Base-by-base conservation (phyloP, 495 filamentous ascomycete species). In the Aspergillus sparsus region DNA sequence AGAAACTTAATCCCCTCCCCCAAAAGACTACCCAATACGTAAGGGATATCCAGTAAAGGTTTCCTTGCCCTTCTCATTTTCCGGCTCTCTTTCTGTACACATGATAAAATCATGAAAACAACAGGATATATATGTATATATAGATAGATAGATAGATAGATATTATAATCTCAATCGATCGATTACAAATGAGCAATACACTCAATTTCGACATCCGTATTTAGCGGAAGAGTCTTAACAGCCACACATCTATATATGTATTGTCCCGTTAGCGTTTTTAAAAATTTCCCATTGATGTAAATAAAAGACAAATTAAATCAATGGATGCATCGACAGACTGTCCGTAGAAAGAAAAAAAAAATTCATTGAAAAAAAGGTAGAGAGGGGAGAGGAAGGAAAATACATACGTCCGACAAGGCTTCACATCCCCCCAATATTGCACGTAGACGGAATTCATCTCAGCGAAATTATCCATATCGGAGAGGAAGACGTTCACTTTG, bases 131-230 rank as follows among this genome's bases (percentile, higher is more conserved):
- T 27, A 27, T 27, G 3, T 27, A 27, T 1, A 27, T 27, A 27
- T 27, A 16, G 10, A 1, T 15, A 15, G 11, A 53, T 32, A 27
- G 32, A 5, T 31, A 36, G 44, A 1, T 15, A 15, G 11, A 53
- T 32, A 27, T 33, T 1, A 16, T 31, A 44, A n/a, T 71, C 46
- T 5, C 37, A 7, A 6, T 0, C 15, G 2, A 45, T 10, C 37
- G n/a, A 47, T 60, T 41, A 66, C 41, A 77, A 60, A 79, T 66
- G 73, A 80, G 87, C 87, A 49, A 80, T 84, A 63, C 84, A 88
- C 69, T 90, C 87, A 67, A 91, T 88, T 74, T 89, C 87, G 13
- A 91, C 85, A 75, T 89, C 86, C 8, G 85, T 86, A 15, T 81
- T 79, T 18, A 87, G 69, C 1, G 87, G 86, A 53, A 89, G 71